Evolutionary conservation across 2,329 filamentous ascomycete species (phyloP).

Genomic region (Stagonosporopsis rhizophila): DNA sequence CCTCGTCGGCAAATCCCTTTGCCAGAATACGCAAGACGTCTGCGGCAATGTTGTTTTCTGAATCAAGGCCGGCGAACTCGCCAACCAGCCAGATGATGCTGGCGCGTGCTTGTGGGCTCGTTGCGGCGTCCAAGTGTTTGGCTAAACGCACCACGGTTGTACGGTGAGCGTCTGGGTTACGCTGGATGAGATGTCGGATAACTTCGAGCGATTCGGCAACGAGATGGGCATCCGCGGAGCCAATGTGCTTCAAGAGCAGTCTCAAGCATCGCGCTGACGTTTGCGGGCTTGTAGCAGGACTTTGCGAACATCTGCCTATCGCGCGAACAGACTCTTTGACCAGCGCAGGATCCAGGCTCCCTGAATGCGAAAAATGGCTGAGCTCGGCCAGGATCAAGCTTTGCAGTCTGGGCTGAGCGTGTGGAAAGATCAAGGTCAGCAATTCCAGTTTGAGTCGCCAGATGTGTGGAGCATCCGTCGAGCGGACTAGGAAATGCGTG

Average conservation of each 20-base stretch:
- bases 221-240: constrained; percentile 83
- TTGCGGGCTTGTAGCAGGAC: constrained; percentile 44
- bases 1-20: constrained; percentile 83
- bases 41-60: constrained; percentile 87
- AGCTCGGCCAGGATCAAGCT: constrained; percentile 89
- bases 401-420: constrained; percentile 77
- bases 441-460: constrained; percentile 94
- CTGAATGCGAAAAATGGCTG: constrained; percentile 95
- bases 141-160: constrained; percentile 88
- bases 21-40: constrained; percentile 89
- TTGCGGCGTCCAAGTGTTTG: constrained; percentile 87
- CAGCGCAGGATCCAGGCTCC: constrained; percentile 74
- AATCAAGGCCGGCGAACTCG: constrained; percentile 82
- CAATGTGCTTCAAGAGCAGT: constrained; percentile 84
- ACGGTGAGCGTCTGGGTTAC: constrained; percentile 79
- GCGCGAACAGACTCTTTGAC: constrained; percentile 90
- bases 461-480: constrained; percentile 78
- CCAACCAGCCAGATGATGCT: constrained; percentile 98
- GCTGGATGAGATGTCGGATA: constrained; percentile 93
- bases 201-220: constrained; percentile 94
- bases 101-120: constrained; percentile 85
- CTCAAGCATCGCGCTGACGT: constrained; percentile 77
- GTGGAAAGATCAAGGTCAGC: constrained; percentile 87
- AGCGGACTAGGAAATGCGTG: constrained; percentile 86
- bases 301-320: constrained; percentile 91